A percentile compares a stretch with the other conserved stretches of the same genome.
phyloP scores from a whole-genome alignment of 1,284 basidiomycete species.

The Mycena sp. region DNA sequence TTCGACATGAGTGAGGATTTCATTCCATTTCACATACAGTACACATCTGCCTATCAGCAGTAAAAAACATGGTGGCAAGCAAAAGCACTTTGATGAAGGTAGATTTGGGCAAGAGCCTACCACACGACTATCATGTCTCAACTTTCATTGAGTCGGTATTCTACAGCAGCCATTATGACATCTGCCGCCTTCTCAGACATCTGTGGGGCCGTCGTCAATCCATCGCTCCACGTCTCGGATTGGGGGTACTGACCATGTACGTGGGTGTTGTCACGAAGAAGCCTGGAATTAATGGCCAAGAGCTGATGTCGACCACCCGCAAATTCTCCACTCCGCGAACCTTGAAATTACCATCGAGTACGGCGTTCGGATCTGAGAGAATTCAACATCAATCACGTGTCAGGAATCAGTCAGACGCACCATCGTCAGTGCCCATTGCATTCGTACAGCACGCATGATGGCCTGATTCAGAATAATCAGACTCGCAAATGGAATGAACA shows the following conservation, averaged over 20 bases:
- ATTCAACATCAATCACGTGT: not conserved
- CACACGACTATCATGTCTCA: too few relatives aligned
- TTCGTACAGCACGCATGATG: conserved; percentile 46
- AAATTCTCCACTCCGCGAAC: conserved; percentile 39
- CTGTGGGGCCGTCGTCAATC: conserved; percentile 16
- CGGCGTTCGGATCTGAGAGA: conserved; percentile 40
- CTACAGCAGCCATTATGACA: conserved; percentile 33
- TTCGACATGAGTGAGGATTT: too few relatives aligned
- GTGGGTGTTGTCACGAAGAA: conserved; percentile 43
- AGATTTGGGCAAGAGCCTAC: too few relatives aligned
- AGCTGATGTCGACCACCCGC: conserved; percentile 43
- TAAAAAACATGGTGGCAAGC: too few relatives aligned
- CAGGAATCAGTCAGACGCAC: conserved; percentile 24
- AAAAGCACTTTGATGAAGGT: too few relatives aligned
- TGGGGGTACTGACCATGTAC: conserved; percentile 39
- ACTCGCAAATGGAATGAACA: not conserved
- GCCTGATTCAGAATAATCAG: conserved; percentile 22
- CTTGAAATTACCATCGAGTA: conserved; percentile 42
- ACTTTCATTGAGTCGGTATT: too few relatives aligned
- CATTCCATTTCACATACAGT: too few relatives aligned
- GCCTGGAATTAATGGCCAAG: conserved; percentile 42
- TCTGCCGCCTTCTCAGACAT: conserved; percentile 43
- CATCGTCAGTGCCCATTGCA: conserved; percentile 39
- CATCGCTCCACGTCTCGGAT: not conserved
- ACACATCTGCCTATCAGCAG: too few relatives aligned